Base-by-base conservation (phyloP, 805 yeast species). In the Henningerozyma blattae region DNA sequence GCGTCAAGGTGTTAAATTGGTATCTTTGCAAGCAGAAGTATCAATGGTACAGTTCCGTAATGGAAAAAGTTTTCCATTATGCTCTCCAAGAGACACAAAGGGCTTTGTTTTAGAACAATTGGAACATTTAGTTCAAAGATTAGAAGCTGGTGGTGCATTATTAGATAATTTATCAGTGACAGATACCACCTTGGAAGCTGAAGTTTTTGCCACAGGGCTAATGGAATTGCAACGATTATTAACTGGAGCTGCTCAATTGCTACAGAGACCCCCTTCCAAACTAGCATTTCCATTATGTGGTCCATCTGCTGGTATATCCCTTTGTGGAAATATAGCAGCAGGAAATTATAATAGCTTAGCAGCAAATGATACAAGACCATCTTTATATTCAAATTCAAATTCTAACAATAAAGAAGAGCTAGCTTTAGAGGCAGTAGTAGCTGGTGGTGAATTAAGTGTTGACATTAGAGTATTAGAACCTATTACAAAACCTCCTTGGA, bases 401-500 rank as follows among this genome's bases (percentile, higher is more conserved):
- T 44, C 51, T 26, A 58, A 58, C 27, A n/a, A n/a, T n/a, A n/a
- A n/a, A n/a, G 63, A 62, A 32, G 45, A 47, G 32, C 31, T 76
- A 4, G 58, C 77, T 3, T 48, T 78, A 28, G 89, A 80, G 45
- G 44, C 77, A 18, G 70, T 69, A 34, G 56, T 78, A 16, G 63
- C 67, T 40, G 77, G 74, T 49, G 74, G 77, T 15, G 86, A 80
- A 45, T 49, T 78, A 3, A 64, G 77, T 17, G 53, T 77, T 5
- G 86, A 78, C 34, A 54, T 77, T 36, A 70, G 72, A 46, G 65
- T 67, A 33, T 47, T 78, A 25, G 60, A 56, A 22, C 55, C 55
- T 16, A 65, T 78, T 7, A 64, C 64, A 0, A 73, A 68, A 39
- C 62, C 59, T 37, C 87, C 87, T 1, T 80, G 87, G 87, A 58